Base-by-base conservation (phyloP, 345 rosid genomes). In the Brassica juncea region DNA sequence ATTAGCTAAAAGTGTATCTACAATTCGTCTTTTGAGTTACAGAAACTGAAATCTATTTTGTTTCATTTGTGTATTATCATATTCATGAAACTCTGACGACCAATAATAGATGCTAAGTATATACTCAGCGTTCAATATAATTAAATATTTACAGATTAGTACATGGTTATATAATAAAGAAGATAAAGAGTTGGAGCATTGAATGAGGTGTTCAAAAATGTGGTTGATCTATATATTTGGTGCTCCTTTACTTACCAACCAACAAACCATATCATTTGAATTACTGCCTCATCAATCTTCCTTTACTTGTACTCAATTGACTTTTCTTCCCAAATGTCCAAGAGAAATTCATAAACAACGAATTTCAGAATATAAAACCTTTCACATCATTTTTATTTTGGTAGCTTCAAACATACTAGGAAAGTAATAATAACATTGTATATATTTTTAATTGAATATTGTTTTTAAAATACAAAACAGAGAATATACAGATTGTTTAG, bases 201-300 rank as follows among this genome's bases (percentile, higher is more conserved):
- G 65, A 80, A 80, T 68, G 69, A 69, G 5, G 21, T 8, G 52
- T 74, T 19, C 4, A 0, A 32, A 52, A 80, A 74, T 49, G 8
- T 80, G 39, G 79, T 74, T 80, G 79, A 80, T 63, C 79, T 60
- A 60, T 70, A 61, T 27, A 80, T 52, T 74, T 74, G 82, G 68
- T 72, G 69, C 59, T 72, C 54, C 59, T 73, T 47, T 54, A 67
- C 74, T 67, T 73, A 73, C 78, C 78, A 73, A 79, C 82, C 78
- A 25, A 49, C 78, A 31, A 73, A 1, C 42, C 30, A 37, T 65
- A 21, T 35, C 61, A 72, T 72, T 55, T 57, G 31, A 37, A 66
- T 72, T 47, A 73, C 25, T 59, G 57, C 14, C 62, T 67, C 74
- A 44, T 60, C 21, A 59, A 73, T 67, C 8, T 66, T 6, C 58